These are phyloP conservation scores for Andrographis paniculata DNA, from an alignment of 305 asterid genomes.

Conservation along the genomic window DNA sequence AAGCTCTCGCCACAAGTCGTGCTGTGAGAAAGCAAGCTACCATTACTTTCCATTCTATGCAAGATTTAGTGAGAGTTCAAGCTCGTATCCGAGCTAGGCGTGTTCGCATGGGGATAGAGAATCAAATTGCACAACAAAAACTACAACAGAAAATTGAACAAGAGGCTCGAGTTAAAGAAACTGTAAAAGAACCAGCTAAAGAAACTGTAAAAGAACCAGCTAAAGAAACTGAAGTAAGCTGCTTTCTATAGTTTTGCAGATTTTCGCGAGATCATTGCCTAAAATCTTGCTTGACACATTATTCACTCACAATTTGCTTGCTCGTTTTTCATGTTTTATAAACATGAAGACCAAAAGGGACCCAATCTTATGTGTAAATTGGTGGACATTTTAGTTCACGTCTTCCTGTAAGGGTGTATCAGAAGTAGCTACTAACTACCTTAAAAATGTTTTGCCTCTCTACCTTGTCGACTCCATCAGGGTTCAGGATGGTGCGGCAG, in stretches of 20 bases:
- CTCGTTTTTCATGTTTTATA: too few species aligned
- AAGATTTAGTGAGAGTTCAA: conserved; percentile 53
- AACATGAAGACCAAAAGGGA: too few species aligned
- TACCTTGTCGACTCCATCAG: conserved; percentile 5
- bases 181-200: conserved; percentile 27
- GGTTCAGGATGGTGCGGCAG: conserved; percentile 47
- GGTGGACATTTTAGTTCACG: too few species aligned
- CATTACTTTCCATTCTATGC: conserved; percentile 46
- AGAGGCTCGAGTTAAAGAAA: background rate
- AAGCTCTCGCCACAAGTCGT: conserved; percentile 43
- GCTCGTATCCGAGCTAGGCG: conserved; percentile 45
- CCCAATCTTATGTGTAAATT: too few species aligned
- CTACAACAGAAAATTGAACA: conserved; percentile 6
- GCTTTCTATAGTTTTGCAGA: background rate
- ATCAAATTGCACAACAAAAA: conserved; percentile 29
- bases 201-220: conserved; percentile 24
- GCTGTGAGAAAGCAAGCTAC: conserved; percentile 55
- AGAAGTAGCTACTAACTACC: background rate
- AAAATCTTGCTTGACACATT: too few species aligned
- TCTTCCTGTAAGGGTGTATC: background rate
- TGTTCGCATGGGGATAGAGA: conserved; percentile 31
- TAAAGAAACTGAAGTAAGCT: conserved; percentile 35
- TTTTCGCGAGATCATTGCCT: too few species aligned
- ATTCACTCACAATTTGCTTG: too few species aligned
- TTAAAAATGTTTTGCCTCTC: background rate